Evolutionary conservation across 805 yeast species (phyloP).

Genomic region (Lipomyces sp.): DNA sequence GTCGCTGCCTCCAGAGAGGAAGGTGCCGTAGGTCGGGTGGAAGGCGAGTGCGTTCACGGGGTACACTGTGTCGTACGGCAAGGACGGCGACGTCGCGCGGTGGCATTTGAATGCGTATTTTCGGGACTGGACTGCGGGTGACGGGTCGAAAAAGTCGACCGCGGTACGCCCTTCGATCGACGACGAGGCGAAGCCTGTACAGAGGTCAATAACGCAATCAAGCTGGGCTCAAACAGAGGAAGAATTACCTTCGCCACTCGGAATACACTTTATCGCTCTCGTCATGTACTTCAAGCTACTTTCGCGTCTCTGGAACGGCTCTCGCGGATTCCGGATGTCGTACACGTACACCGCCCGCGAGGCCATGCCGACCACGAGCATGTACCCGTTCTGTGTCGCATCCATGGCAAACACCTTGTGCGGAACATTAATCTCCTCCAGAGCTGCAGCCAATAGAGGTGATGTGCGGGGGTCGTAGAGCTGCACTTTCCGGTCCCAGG

Average conservation of each 20-base stretch:
- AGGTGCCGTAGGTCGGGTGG: conserved; percentile 40
- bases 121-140: conserved; percentile 42
- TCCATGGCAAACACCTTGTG: conserved; percentile 65
- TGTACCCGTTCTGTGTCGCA: conserved; percentile 38
- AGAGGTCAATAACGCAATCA: too few relatives aligned
- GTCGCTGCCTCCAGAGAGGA: conserved; percentile 55
- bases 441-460: conserved; percentile 18
- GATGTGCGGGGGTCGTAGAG: conserved; percentile 47
- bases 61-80: conserved; percentile 47
- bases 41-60: conserved; percentile 52
- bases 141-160: conserved; percentile 60
- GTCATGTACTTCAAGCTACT: conserved; percentile 68
- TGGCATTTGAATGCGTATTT: conserved; percentile 84
- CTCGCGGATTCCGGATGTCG: conserved; percentile 48
- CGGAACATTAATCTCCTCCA: conserved; percentile 35
- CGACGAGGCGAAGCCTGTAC: conserved; percentile 48
- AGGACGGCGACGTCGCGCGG: conserved; percentile 42
- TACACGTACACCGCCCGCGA: conserved; percentile 54
- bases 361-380: conserved; percentile 54
- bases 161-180: conserved; percentile 83
- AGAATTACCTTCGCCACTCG: conserved; percentile 51
- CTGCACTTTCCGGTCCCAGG: conserved; percentile 58
- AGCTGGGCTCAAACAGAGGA: too few relatives aligned
- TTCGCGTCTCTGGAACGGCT: conserved; percentile 53
- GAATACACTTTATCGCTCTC: conserved; percentile 53